phyloP scores from a whole-genome alignment of 768 basidiomycete species.

The Lactarius hatsudake region DNA sequence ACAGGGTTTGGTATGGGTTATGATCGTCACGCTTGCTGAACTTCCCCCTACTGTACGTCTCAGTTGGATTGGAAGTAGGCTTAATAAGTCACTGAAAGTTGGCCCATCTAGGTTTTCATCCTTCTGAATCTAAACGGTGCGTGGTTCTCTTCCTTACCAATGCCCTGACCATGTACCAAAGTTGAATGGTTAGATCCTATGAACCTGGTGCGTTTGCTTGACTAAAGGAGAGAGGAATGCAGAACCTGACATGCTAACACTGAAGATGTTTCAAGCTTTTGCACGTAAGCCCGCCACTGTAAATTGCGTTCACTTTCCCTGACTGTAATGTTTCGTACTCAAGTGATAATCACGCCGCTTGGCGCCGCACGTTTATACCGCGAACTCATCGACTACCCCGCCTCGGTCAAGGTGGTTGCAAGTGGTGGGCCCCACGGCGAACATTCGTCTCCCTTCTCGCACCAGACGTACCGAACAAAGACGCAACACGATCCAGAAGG shows the following conservation, averaged over 20 bases:
- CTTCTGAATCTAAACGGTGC: conserved; percentile 21
- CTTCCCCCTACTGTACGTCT: conserved; percentile 17
- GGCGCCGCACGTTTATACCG: conserved; percentile 22
- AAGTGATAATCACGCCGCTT: conserved; percentile 18
- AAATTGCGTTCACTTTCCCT: not conserved
- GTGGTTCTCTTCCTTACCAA: not conserved
- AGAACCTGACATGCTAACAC: not conserved
- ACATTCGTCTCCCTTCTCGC: not conserved
- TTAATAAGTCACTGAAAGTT: not conserved
- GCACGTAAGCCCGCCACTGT: conserved; percentile 7
- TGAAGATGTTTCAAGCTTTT: conserved; percentile 16
- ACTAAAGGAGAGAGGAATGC: not conserved
- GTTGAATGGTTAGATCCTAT: conserved; percentile 8
- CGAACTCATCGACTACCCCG: conserved; percentile 7
- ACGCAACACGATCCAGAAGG: not conserved
- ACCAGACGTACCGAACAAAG: not conserved
- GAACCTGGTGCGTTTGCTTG: conserved; percentile 18
- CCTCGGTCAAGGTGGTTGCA: not conserved
- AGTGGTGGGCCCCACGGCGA: not conserved
- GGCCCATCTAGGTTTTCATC: conserved; percentile 14
- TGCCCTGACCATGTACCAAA: not conserved
- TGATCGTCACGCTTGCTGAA: conserved; percentile 18
- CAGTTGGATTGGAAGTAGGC: not conserved
- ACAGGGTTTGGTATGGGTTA: conserved; percentile 16
- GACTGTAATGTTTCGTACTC: not conserved